Conservation (phyloP, 257 asterid genomes). For the Solanum okadae region DNA sequence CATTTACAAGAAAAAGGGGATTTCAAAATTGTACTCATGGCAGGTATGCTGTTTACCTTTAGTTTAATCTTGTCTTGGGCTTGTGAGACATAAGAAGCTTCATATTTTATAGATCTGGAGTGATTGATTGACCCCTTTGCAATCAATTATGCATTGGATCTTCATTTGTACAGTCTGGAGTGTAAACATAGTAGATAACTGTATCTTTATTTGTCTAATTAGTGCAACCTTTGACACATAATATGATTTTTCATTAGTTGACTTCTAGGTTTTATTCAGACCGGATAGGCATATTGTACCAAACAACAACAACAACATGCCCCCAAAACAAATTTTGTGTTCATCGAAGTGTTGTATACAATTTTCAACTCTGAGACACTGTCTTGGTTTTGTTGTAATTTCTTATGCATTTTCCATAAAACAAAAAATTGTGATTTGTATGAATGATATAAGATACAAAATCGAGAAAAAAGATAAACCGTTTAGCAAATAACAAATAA, state of each 20-base stretch:
- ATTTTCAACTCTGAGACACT: background rate
- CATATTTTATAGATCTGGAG: background rate
- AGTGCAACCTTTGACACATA: background rate
- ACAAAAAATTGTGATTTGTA: background rate
- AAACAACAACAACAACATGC: background rate
- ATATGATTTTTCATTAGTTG: background rate
- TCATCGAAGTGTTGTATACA: background rate
- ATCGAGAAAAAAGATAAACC: background rate
- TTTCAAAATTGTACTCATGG: constrained; percentile 78
- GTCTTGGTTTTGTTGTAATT: background rate
- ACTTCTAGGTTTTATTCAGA: background rate
- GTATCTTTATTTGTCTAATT: background rate
- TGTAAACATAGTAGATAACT: background rate
- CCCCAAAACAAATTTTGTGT: background rate
- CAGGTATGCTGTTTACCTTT: constrained; percentile 47
- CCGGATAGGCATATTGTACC: background rate
- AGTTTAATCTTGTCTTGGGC: constrained; percentile 2
- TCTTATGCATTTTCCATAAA: background rate
- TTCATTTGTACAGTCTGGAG: background rate
- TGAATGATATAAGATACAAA: background rate
- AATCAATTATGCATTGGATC: background rate
- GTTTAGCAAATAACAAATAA: background rate
- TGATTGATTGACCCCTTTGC: background rate
- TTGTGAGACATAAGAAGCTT: background rate
- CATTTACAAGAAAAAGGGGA: constrained; percentile 72